phyloP scores from a whole-genome alignment of 306 rosid genomes.

The Amphicarpaea edgeworthii region DNA sequence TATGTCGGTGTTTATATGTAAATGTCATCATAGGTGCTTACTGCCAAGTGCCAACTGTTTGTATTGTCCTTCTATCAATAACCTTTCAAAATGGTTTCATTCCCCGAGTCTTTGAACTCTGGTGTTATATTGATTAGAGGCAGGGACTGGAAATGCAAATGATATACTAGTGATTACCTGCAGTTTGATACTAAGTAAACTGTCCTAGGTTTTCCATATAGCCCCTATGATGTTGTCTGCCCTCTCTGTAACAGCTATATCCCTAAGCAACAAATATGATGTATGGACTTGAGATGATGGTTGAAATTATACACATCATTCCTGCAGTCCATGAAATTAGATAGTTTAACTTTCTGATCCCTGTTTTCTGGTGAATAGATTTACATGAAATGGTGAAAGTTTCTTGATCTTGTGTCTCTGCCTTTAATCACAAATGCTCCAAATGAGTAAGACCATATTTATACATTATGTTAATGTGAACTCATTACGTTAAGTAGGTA shows the following conservation, averaged over 20 bases:
- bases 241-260: not conserved
- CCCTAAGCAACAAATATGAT: not conserved
- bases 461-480: too few relatives aligned
- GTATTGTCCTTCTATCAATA: not conserved
- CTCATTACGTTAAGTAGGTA: constrained; percentile 29
- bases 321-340: constrained; percentile 26
- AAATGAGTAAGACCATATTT: too few relatives aligned
- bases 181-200: constrained; percentile 1
- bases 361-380: constrained; percentile 8
- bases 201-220: not conserved
- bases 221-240: not conserved
- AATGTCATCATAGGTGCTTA: constrained; percentile 9
- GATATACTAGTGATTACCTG: constrained; percentile 14
- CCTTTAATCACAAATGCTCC: constrained; percentile 19
- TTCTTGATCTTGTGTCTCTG: constrained; percentile 10
- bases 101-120: constrained; percentile 5
- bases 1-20: not conserved
- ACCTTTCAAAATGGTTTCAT: constrained; percentile 6
- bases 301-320: constrained; percentile 7
- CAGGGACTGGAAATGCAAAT: not conserved
- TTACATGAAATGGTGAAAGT: not conserved
- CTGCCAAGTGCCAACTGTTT: not conserved
- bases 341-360: constrained; percentile 5
- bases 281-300: not conserved
- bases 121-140: constrained; percentile 13